These are phyloP conservation scores for Prototheca stagnorum DNA, from an alignment of 163 green algal species.

Conservation along the genomic window DNA sequence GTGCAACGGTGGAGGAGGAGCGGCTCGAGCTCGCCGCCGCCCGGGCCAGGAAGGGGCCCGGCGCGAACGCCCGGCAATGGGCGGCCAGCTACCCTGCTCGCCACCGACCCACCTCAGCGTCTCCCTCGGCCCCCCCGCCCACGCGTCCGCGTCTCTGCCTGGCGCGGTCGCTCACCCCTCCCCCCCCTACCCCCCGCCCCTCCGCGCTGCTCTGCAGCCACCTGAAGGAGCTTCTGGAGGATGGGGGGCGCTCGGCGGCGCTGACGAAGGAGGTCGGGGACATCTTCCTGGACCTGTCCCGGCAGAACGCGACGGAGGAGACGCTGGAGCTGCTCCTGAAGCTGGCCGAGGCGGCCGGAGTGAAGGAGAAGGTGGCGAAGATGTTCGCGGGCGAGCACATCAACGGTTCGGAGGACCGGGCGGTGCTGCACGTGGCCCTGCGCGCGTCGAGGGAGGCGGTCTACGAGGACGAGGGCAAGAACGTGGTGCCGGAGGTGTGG, in stretches of 20 bases:
- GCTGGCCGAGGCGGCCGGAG: constrained; percentile 36
- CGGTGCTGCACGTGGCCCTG: constrained; percentile 88
- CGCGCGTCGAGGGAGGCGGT: constrained; percentile 66
- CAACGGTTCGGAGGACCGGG: constrained; percentile 90
- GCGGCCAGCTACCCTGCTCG: too few species aligned
- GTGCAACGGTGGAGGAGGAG: too few species aligned
- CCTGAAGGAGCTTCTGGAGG: constrained; percentile 64
- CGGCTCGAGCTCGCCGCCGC: too few species aligned
- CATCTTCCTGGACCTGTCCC: constrained; percentile 77
- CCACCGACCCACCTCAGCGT: background rate
- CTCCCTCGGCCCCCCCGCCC: background rate
- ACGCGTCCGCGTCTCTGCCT: too few species aligned
- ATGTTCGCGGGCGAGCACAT: constrained; percentile 95
- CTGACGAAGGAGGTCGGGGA: constrained; percentile 74
- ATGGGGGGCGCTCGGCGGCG: constrained; percentile 47
- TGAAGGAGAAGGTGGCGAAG: constrained; percentile 79
- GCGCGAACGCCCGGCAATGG: too few species aligned
- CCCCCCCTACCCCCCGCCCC: too few species aligned
- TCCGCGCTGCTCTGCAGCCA: constrained; percentile 42
- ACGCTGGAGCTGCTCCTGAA: constrained; percentile 71
- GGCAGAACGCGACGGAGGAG: constrained; percentile 76
- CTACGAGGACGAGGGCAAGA: constrained; percentile 44
- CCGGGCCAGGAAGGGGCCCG: too few species aligned
- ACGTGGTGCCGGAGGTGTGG: constrained; percentile 92
- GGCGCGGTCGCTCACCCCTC: too few species aligned